Conservation (phyloP, 2,329 filamentous ascomycete genomes). For the Boeremia lycopersici region DNA sequence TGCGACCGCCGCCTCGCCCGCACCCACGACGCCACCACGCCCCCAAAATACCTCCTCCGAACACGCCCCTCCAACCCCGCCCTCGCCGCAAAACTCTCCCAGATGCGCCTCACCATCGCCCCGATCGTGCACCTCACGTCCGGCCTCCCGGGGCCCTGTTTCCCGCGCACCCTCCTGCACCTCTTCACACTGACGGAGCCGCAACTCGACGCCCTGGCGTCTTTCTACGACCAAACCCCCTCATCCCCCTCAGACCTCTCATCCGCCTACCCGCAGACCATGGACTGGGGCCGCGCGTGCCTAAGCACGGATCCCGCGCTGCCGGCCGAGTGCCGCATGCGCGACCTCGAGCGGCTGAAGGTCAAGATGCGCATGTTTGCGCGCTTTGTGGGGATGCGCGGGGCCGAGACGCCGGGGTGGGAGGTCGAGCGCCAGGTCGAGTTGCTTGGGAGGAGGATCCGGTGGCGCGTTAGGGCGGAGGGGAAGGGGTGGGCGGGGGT, state of each 20-base stretch:
- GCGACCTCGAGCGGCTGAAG: constrained; percentile 47
- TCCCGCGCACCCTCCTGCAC: constrained; percentile 69
- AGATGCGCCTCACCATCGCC: constrained; percentile 69
- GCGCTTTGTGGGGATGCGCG: constrained; percentile 73
- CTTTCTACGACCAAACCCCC: constrained; percentile 74
- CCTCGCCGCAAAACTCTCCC: constrained; percentile 65
- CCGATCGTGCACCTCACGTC: constrained; percentile 67
- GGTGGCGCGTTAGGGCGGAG: constrained; percentile 31
- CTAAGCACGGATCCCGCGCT: constrained; percentile 33
- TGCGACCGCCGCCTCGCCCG: constrained; percentile 18
- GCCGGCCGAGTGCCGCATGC: constrained; percentile 35
- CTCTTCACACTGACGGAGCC: constrained; percentile 76
- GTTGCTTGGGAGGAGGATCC: constrained; percentile 34
- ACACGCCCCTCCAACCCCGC: constrained; percentile 47
- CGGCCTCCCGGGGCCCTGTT: constrained; percentile 67
- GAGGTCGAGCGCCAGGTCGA: constrained; percentile 52
- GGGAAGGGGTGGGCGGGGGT: constrained; percentile 19
- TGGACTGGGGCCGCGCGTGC: constrained; percentile 62
- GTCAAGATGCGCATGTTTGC: constrained; percentile 74
- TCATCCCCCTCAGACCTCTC: constrained; percentile 36
- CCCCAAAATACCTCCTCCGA: constrained; percentile 8
- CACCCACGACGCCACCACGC: neutral
- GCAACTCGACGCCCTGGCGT: constrained; percentile 72
- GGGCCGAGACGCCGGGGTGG: constrained; percentile 61
- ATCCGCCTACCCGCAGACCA: constrained; percentile 69